Conservation (phyloP, 306 rosid species). For the Fagus crenata region DNA sequence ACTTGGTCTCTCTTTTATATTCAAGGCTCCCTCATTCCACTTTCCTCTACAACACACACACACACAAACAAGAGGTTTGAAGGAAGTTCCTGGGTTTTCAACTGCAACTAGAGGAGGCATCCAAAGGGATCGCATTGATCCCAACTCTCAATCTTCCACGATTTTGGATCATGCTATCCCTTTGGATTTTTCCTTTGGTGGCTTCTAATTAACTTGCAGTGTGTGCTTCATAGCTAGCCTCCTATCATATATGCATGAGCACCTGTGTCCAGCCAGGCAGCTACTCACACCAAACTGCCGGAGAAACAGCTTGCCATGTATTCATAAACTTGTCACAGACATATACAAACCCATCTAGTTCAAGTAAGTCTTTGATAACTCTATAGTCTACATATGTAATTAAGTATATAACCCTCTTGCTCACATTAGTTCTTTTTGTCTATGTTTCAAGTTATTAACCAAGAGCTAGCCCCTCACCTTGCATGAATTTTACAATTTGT, state of each 20-base stretch:
- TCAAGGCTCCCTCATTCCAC: slow-evolving; percentile 30
- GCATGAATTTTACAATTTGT: background rate
- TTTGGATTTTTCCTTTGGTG: slow-evolving; percentile 49
- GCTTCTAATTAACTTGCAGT: slow-evolving; percentile 25
- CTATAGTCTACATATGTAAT: too few species aligned
- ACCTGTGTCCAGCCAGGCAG: background rate
- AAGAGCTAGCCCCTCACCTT: background rate
- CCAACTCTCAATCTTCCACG: background rate
- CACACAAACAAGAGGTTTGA: slow-evolving; percentile 4
- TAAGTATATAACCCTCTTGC: background rate
- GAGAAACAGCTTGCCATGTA: background rate
- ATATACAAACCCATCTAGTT: background rate
- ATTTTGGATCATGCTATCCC: slow-evolving; percentile 60
- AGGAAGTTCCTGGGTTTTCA: slow-evolving; percentile 10
- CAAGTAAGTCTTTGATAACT: slow-evolving; percentile 1
- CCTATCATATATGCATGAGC: background rate
- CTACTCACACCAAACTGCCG: background rate
- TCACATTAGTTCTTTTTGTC: background rate
- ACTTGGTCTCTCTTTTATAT: slow-evolving; percentile 32
- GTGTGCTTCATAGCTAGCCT: too few species aligned
- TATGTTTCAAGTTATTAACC: background rate
- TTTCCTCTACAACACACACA: slow-evolving; percentile 15
- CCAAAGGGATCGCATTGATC: slow-evolving; percentile 36
- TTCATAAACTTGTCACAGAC: background rate
- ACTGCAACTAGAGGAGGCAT: slow-evolving; percentile 45